A percentile compares a stretch with the other conserved stretches of the same genome.
phyloP scores from a whole-genome alignment of 345 rosid species.

The Acer negundo region DNA sequence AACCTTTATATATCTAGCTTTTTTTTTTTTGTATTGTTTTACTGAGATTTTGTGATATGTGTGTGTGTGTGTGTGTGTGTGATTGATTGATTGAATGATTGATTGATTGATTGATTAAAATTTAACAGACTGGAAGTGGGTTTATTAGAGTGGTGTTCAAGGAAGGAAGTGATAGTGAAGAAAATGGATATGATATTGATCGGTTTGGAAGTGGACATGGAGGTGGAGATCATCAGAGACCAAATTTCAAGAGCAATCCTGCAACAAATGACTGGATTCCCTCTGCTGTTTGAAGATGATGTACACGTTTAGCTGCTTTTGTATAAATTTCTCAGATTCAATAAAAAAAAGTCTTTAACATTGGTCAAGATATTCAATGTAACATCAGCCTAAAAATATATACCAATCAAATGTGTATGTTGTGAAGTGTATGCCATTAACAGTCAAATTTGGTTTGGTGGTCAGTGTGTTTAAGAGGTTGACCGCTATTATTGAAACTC shows the following conservation, averaged over 20 bases:
- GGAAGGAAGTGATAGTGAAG: constrained; percentile 34
- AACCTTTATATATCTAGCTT: neutral
- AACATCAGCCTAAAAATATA: neutral
- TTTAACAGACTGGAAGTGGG: constrained; percentile 65
- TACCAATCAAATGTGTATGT: too few species aligned
- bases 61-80: too few species aligned
- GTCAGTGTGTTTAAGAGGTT: too few species aligned
- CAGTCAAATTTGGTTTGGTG: too few species aligned
- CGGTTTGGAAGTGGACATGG: constrained; percentile 15
- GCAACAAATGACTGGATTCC: constrained; percentile 83
- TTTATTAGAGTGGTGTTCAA: constrained; percentile 46
- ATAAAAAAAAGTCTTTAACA: too few species aligned
- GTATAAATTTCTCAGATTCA: neutral
- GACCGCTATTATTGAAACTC: too few species aligned
- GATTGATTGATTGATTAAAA: neutral
- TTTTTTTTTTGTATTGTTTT: neutral
- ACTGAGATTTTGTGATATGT: neutral
- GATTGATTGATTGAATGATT: constrained; percentile 9
- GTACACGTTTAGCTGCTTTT: constrained; percentile 31
- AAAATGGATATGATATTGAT: constrained; percentile 26
- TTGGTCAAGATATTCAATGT: neutral
- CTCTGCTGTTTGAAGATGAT: constrained; percentile 24
- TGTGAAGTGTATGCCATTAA: too few species aligned
- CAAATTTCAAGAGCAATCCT: constrained; percentile 54
- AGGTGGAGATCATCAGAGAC: neutral